phyloP scores from a whole-genome alignment of 2,329 filamentous ascomycete species.

The Botrytis elliptica region DNA sequence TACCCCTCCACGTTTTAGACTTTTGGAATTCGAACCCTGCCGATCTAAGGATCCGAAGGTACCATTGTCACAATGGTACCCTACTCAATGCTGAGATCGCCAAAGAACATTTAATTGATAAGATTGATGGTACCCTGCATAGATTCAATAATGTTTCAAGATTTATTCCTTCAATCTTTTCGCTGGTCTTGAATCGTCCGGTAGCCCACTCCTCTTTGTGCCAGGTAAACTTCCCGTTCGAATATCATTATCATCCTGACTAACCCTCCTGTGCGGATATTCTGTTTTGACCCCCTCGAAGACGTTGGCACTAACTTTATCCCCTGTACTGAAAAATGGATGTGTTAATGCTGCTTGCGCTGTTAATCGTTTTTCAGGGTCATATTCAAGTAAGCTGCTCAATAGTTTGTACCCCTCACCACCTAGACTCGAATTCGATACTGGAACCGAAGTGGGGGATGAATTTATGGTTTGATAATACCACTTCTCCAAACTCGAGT shows the following conservation, averaged over 20 bases:
- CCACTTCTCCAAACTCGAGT: constrained; percentile 68
- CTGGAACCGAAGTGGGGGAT: constrained; percentile 49
- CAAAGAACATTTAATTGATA: neutral
- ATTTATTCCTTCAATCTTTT: constrained; percentile 60
- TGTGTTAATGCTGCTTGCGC: constrained; percentile 87
- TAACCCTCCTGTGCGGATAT: constrained; percentile 88
- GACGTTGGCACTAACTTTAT: constrained; percentile 74
- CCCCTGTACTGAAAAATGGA: constrained; percentile 74
- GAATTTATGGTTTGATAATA: constrained; percentile 70
- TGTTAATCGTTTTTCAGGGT: constrained; percentile 83
- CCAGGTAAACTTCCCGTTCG: constrained; percentile 85
- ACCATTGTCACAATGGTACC: neutral
- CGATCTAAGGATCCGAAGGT: neutral
- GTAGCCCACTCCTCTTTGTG: constrained; percentile 82
- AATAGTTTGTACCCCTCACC: constrained; percentile 80
- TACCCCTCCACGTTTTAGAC: neutral
- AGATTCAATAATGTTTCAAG: neutral
- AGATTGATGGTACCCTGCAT: neutral
- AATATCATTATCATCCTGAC: constrained; percentile 94
- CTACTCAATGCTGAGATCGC: neutral
- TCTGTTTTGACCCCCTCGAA: constrained; percentile 85
- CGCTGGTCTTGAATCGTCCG: constrained; percentile 68
- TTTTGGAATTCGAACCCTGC: neutral
- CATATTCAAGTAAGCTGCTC: constrained; percentile 82
- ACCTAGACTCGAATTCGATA: constrained; percentile 56